Evolutionary conservation across 2,329 filamentous ascomycete species (phyloP).

Genomic region (Alternaria brassicae): DNA sequence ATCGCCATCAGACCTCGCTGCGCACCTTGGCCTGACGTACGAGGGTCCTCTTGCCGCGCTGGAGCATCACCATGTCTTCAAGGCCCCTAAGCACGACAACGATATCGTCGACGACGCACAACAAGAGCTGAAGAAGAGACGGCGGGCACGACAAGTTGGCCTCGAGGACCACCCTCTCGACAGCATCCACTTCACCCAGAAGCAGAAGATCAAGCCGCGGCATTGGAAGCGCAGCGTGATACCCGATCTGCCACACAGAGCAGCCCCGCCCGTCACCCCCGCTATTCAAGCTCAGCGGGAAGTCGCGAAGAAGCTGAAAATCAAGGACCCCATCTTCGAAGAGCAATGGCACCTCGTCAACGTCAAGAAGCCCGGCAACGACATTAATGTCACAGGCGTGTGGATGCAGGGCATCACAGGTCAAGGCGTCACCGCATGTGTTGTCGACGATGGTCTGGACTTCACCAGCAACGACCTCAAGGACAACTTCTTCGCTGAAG

Average conservation of each 20-base stretch:
- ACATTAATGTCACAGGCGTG: conserved; percentile 93
- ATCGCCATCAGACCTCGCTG: conserved; percentile 73
- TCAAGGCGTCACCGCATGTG: conserved; percentile 85
- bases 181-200: conserved; percentile 78
- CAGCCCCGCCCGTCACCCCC: conserved; percentile 42
- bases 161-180: conserved; percentile 68
- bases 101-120: conserved; percentile 60
- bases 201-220: conserved; percentile 70
- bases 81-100: conserved; percentile 66
- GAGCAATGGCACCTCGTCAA: conserved; percentile 98
- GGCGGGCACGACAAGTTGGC: conserved; percentile 65
- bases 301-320: conserved; percentile 67
- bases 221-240: conserved; percentile 64
- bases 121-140: conserved; percentile 62
- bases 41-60: conserved; percentile 83
- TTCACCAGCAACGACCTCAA: conserved; percentile 94
- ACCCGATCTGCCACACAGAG: conserved; percentile 32
- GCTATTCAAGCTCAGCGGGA: conserved; percentile 57
- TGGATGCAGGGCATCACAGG: conserved; percentile 93
- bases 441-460: conserved; percentile 95
- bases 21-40: conserved; percentile 75
- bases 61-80: conserved; percentile 84
- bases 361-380: conserved; percentile 78
- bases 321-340: conserved; percentile 87
- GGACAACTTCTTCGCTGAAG: conserved; percentile 90